Conservation (phyloP, 177 flowering plant species). For the Vitis hybrid region DNA sequence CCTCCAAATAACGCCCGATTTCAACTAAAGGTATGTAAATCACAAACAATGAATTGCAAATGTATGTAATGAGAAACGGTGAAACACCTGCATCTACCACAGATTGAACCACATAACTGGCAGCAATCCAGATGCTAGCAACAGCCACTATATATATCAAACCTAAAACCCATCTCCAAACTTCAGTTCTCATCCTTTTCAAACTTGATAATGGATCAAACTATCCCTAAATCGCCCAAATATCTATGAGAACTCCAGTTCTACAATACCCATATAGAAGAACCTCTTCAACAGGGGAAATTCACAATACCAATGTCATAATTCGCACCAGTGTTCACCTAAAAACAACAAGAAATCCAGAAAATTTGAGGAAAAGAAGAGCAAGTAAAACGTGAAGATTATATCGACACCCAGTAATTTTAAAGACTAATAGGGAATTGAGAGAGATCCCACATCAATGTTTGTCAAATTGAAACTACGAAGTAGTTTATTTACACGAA, state of each 20-base stretch:
- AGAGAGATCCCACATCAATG: too few relatives aligned
- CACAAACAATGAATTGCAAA: constrained; percentile 87
- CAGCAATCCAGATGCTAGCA: constrained; percentile 88
- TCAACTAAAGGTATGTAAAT: constrained; percentile 80
- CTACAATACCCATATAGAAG: background rate
- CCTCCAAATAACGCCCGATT: constrained; percentile 72
- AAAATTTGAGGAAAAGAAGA: background rate
- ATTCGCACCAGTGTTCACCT: background rate
- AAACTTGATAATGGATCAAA: constrained; percentile 4
- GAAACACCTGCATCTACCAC: constrained; percentile 90
- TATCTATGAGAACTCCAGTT: background rate
- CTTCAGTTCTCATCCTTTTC: constrained; percentile 44
- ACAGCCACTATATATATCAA: constrained; percentile 69
- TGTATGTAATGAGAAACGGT: constrained; percentile 91
- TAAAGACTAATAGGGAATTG: too few relatives aligned
- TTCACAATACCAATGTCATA: background rate
- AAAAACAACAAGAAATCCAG: background rate
- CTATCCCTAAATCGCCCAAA: background rate
- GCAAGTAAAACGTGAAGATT: too few relatives aligned
- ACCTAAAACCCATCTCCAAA: constrained; percentile 56
- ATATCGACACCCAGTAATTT: too few relatives aligned
- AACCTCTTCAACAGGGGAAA: background rate
- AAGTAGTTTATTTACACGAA: too few relatives aligned
- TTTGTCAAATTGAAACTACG: too few relatives aligned
- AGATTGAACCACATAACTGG: constrained; percentile 89